These are phyloP conservation scores for Tagetes patula DNA, from an alignment of 129 eudicot species.

Conservation along the genomic window DNA sequence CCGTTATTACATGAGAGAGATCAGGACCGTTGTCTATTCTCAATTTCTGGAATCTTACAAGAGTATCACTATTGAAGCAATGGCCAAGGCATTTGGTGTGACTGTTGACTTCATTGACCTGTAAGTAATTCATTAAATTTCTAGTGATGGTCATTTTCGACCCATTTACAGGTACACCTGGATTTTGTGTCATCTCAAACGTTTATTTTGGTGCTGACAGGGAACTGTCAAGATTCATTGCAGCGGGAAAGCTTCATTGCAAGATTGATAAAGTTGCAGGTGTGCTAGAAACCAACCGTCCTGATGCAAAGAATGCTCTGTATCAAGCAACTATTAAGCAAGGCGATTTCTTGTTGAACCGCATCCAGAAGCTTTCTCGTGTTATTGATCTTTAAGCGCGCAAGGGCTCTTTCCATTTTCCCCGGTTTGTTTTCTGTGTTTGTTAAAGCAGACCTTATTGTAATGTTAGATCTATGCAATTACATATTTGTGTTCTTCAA, in stretches of 20 bases:
- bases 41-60: constrained; percentile 94
- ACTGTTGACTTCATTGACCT: constrained; percentile 86
- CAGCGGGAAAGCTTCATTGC: constrained; percentile 98
- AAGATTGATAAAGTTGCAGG: constrained; percentile 98
- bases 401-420: constrained; percentile 13
- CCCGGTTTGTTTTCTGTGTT: constrained; percentile 18
- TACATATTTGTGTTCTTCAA: background rate
- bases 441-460: constrained; percentile 11
- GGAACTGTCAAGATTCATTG: constrained; percentile 93
- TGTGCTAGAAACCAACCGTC: constrained; percentile 89
- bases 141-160: background rate
- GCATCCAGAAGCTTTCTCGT: constrained; percentile 94
- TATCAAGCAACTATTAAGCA: constrained; percentile 97
- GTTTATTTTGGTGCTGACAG: constrained; percentile 34
- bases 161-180: background rate
- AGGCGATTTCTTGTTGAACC: constrained; percentile 86
- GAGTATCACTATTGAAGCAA: constrained; percentile 94
- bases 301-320: constrained; percentile 95
- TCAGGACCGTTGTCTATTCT: constrained; percentile 84
- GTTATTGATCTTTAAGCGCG: constrained; percentile 78
- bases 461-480: constrained; percentile 2
- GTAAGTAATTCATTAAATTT: constrained; percentile 40
- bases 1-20: constrained; percentile 94
- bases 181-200: background rate
- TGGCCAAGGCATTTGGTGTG: constrained; percentile 96